Evolutionary conservation across 805 yeast species (phyloP), one percentile per base, ranked within the genome.

Genomic region (Metschnikowia picachoensis): DNA sequence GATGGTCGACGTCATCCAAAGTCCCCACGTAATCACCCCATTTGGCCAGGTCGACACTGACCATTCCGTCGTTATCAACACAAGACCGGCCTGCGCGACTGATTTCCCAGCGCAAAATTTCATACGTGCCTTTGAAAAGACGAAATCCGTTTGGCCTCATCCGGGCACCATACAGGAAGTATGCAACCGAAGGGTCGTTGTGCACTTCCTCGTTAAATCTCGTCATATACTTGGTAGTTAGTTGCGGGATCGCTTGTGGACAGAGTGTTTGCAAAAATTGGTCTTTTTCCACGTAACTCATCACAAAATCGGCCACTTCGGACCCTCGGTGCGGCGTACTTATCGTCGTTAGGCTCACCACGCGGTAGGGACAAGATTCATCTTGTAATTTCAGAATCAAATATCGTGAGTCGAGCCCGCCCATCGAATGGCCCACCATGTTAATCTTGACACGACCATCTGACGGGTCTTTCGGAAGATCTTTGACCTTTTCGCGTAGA

Each of bases 271-370:
- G 47, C 11, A 61, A 38, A 1, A 53, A 10, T 10, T 56, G 50
- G 51, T 40, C 59, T 37, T 43, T 53, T 55, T 54, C 48, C 55
- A 61, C 54, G 8, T 68, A 46, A 8, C 70, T 65, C 20, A 78
- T 68, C 5, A 83, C 73, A 52, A 75, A 79, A 57, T 89, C 91
- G 0, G 97, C 96, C 54, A 87, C 78, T 37, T 83, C 85, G 0
- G 95, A 81, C 0, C 97, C 97, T 44, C 75, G 79, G 66, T 90
- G 97, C 0, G 97, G 97, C 0, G 97, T 87, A 0, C 94, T 79
- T 0, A 90, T 73, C 0, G 97, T 90, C 1, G 97, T 89, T 28
- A 90, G 67, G 35, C 94, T 85, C 1, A 74, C 79, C 8, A 91
- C 85, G 53, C 79, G 68, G 55, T 79, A 83, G 25, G 73, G 67